Evolutionary conservation across 257 asterid genomes (phyloP).

Genomic region (Penstemon newberryi): DNA sequence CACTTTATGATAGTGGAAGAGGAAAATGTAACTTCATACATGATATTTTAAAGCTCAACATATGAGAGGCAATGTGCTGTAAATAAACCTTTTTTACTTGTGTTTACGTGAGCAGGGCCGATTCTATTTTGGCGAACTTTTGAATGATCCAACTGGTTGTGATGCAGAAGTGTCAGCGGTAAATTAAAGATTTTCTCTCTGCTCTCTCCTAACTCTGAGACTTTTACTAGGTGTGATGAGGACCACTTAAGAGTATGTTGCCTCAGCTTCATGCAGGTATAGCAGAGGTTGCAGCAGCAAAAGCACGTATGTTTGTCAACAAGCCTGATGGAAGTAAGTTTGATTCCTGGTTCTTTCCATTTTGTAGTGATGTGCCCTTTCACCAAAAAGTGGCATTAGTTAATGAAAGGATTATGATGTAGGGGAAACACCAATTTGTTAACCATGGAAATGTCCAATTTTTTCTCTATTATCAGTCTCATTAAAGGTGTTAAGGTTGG

Average conservation of each 20-base stretch:
- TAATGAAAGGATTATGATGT: slow-evolving; percentile 3
- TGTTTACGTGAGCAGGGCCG: slow-evolving; percentile 66
- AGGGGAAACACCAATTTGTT: not conserved
- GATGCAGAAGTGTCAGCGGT: slow-evolving; percentile 82
- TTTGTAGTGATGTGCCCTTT: slow-evolving; percentile 5
- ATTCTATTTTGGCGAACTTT: slow-evolving; percentile 84
- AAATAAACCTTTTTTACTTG: slow-evolving; percentile 6
- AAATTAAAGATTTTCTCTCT: slow-evolving; percentile 32
- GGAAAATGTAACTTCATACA: slow-evolving; percentile 4
- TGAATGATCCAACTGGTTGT: slow-evolving; percentile 70
- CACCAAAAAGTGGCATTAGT: slow-evolving; percentile 14
- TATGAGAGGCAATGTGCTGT: slow-evolving; percentile 7
- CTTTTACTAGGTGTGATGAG: slow-evolving; percentile 25
- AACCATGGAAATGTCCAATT: not conserved
- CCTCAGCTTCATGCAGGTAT: slow-evolving; percentile 93
- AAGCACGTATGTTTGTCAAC: slow-evolving; percentile 94
- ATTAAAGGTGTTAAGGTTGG: not conserved
- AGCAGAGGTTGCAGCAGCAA: slow-evolving; percentile 99
- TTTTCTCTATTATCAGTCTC: not conserved
- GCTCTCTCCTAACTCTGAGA: slow-evolving; percentile 19
- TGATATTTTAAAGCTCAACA: slow-evolving; percentile 4
- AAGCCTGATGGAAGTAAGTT: slow-evolving; percentile 98
- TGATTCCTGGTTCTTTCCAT: not conserved
- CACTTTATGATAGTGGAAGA: slow-evolving; percentile 17
- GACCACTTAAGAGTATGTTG: slow-evolving; percentile 33